A percentile compares a stretch with the other conserved stretches of the same genome.
phyloP scores from a whole-genome alignment of 208 protist species.

The Trypanosoma boissoni region DNA sequence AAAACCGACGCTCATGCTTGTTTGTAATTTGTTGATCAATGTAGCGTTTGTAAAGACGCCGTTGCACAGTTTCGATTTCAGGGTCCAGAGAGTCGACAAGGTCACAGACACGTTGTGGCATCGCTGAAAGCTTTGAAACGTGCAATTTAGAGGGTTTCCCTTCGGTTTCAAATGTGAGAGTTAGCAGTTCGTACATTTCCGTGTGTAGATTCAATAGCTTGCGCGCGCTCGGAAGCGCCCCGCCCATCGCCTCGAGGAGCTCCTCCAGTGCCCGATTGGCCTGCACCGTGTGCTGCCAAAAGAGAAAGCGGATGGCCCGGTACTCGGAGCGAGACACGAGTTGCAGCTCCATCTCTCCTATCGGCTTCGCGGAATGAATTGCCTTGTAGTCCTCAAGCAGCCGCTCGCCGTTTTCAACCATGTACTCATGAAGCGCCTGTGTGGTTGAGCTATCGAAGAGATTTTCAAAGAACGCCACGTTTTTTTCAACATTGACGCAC shows the following conservation, averaged over 20 bases:
- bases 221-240: slow-evolving; percentile 58
- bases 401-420: slow-evolving; percentile 56
- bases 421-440: slow-evolving; percentile 47
- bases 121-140: slow-evolving; percentile 63
- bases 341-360: slow-evolving; percentile 22
- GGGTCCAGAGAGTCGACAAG: slow-evolving; percentile 75
- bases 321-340: slow-evolving; percentile 56
- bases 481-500: slow-evolving; percentile 72
- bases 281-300: slow-evolving; percentile 76
- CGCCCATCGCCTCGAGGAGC: slow-evolving; percentile 58
- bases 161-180: slow-evolving; percentile 64
- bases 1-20: slow-evolving; percentile 22
- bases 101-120: slow-evolving; percentile 72
- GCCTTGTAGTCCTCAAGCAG: slow-evolving; percentile 66
- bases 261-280: slow-evolving; percentile 70
- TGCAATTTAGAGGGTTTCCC: slow-evolving; percentile 56
- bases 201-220: slow-evolving; percentile 81
- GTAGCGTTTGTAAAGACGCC: slow-evolving; percentile 69
- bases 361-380: slow-evolving; percentile 17
- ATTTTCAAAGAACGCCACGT: slow-evolving; percentile 53
- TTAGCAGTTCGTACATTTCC: slow-evolving; percentile 77
- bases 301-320: slow-evolving; percentile 76
- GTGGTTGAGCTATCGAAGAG: slow-evolving; percentile 47
- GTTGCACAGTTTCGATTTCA: slow-evolving; percentile 74
- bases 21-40: slow-evolving; percentile 27